A percentile compares a stretch with the other conserved stretches of the same genome.
phyloP scores from a whole-genome alignment of 2,329 filamentous ascomycete species.

The Juglanconis oblonga region DNA sequence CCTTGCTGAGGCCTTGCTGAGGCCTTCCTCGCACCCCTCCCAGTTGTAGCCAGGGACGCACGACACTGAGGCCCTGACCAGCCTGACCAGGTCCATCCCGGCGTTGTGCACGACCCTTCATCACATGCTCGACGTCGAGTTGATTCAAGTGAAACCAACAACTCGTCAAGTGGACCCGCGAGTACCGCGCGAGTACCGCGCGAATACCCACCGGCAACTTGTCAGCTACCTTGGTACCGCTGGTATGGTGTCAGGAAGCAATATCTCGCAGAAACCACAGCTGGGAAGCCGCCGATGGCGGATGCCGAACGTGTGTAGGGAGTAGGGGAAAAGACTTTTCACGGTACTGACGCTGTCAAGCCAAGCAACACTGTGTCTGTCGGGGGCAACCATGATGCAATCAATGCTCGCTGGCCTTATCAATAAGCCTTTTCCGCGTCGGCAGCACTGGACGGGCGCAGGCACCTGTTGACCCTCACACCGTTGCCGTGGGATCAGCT shows the following conservation, averaged over 20 bases:
- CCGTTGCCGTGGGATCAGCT: neutral
- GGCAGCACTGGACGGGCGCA: neutral
- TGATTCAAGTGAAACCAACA: constrained; percentile 9
- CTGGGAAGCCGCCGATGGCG: constrained; percentile 12
- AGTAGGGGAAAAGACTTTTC: neutral
- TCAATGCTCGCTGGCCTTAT: constrained; percentile 8
- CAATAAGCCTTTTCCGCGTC: constrained; percentile 9
- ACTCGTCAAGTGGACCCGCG: constrained; percentile 6
- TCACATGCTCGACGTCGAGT: constrained; percentile 15
- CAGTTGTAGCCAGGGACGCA: neutral
- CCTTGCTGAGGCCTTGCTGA: neutral
- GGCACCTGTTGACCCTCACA: neutral
- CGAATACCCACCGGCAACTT: constrained; percentile 5
- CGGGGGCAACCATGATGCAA: constrained; percentile 16
- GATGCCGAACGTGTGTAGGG: constrained; percentile 4
- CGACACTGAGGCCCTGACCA: neutral
- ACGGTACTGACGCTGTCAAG: neutral
- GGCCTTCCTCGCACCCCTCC: neutral
- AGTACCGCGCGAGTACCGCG: neutral
- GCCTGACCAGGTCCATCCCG: neutral
- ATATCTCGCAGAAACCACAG: neutral
- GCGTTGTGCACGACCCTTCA: neutral
- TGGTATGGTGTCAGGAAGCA: constrained; percentile 11
- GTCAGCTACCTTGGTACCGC: constrained; percentile 9
- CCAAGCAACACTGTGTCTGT: neutral